These are phyloP conservation scores for Epichloe aotearoae DNA, from an alignment of 2,329 filamentous ascomycete genomes.

Conservation along the genomic window DNA sequence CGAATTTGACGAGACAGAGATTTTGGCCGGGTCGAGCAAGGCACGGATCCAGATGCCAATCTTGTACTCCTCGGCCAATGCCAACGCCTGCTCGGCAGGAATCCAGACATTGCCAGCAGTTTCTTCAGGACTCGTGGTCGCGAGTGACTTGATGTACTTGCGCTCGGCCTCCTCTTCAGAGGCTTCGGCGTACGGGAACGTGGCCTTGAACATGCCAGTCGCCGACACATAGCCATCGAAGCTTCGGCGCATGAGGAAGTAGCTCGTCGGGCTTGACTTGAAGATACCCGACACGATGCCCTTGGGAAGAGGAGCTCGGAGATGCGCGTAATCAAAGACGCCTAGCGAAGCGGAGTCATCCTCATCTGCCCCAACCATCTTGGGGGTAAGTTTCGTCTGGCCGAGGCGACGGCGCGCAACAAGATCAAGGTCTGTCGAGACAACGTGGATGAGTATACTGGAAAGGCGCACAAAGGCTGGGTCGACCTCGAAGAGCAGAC, in stretches of 20 bases:
- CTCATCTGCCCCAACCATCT: constrained; percentile 63
- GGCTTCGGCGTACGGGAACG: constrained; percentile 64
- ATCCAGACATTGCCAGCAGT: constrained; percentile 97
- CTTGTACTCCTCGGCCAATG: constrained; percentile 74
- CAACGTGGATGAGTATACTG: background rate
- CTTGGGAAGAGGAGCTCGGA: constrained; percentile 83
- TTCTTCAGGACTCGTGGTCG: constrained; percentile 76
- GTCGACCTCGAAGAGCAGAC: constrained; percentile 5
- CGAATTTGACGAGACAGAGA: constrained; percentile 43
- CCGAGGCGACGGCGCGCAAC: constrained; percentile 77
- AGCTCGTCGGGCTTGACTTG: constrained; percentile 75
- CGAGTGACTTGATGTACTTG: constrained; percentile 70
- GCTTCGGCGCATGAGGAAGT: constrained; percentile 91
- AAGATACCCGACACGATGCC: constrained; percentile 90
- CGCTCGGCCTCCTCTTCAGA: constrained; percentile 65
- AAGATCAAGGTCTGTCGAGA: constrained; percentile 50
- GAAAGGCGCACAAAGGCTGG: background rate
- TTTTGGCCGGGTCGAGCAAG: constrained; percentile 79
- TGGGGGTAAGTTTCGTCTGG: constrained; percentile 79
- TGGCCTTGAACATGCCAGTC: constrained; percentile 86
- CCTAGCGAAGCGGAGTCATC: constrained; percentile 62
- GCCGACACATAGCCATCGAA: constrained; percentile 74
- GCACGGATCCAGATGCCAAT: constrained; percentile 82
- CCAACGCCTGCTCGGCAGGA: constrained; percentile 65
- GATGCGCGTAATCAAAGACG: constrained; percentile 89